Evolutionary conservation across 495 filamentous ascomycete genomes (phyloP).

Genomic region (Schizothecium vesticola): DNA sequence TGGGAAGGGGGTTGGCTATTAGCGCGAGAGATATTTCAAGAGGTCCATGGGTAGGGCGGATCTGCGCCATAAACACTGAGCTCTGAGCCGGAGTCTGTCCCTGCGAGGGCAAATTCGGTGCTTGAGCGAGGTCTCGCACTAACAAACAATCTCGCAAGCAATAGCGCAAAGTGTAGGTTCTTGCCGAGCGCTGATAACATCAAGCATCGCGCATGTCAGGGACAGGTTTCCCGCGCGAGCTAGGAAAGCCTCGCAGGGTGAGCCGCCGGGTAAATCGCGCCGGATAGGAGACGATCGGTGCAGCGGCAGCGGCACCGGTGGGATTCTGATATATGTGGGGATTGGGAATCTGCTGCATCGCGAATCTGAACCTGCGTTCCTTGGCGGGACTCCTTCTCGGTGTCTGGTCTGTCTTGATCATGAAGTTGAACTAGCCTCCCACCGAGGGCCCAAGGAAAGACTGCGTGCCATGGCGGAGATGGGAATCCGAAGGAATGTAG

Average conservation of each 20-base stretch:
- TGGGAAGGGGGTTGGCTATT: neutral
- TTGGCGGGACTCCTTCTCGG: neutral
- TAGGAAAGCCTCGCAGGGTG: conserved; percentile 17
- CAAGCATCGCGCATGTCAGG: neutral
- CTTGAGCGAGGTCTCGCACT: neutral
- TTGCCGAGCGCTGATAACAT: neutral
- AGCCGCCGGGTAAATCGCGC: conserved; percentile 26
- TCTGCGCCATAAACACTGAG: neutral
- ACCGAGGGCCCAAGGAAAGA: neutral
- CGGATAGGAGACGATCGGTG: conserved; percentile 16
- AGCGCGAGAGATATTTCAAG: neutral
- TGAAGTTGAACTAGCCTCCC: neutral
- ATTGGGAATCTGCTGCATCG: neutral
- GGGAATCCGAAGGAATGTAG: too few relatives aligned
- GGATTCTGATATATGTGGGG: neutral
- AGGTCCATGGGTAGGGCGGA: too few relatives aligned
- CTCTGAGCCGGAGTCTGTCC: neutral
- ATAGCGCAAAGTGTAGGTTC: too few relatives aligned
- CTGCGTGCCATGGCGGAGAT: neutral
- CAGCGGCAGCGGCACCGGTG: neutral
- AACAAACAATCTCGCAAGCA: neutral
- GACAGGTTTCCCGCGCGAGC: conserved; percentile 1
- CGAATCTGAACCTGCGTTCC: neutral
- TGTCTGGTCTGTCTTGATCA: neutral
- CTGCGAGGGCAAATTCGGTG: neutral